Base-by-base conservation (phyloP, 2,329 filamentous ascomycete genomes). In the Sphaerulina vaccinii region DNA sequence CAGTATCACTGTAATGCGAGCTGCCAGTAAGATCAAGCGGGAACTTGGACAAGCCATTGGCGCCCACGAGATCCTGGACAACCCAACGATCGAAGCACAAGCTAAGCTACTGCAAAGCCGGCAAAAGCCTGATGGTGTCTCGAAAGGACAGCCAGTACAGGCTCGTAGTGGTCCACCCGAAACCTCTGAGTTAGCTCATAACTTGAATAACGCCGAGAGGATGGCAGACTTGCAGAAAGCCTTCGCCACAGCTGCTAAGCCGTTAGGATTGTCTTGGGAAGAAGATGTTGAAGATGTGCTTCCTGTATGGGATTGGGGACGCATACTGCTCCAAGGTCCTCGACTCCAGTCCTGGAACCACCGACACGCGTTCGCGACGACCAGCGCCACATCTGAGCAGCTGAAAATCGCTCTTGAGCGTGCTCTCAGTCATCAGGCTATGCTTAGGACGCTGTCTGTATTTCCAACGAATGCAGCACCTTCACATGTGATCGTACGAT, bases 221-320 rank as follows among this genome's bases (percentile, higher is more conserved):
- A 39, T 35, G 40, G 23, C 29, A 50, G 22, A 19, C 23, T 16
- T n/a, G 40, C 49, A 16, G 13, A n/a, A 11, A 6, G 32, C 32
- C 5, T 45, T 51, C 41, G 16, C 23, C n/a, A 13, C 16, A 18
- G 40, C 45, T 10, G 41, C 49, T 2, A 18, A 29, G 18, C 16
- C 18, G 18, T 22, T 45, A 13, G 40, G 41, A 15, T n/a, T 51
- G 24, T 24, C 32, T 16, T 54, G 45, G 45, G 41, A 54, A 11
- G 11, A 39, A n/a, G 51, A 54, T 36, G 45, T 54, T 1, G 46
- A 51, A 23, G 52, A 55, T 40, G 38, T 55, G 15, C 15, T 55
- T 3, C 52, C 47, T 11, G 46, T 47, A 10, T 51, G 48, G 45
- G 51, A 54, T 35, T 50, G 32, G 32, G 32, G 32, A 11, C 11